These are phyloP conservation scores for Phytophthora podocarpi DNA, from an alignment of 352 stramenopile species.

Conservation along the genomic window DNA sequence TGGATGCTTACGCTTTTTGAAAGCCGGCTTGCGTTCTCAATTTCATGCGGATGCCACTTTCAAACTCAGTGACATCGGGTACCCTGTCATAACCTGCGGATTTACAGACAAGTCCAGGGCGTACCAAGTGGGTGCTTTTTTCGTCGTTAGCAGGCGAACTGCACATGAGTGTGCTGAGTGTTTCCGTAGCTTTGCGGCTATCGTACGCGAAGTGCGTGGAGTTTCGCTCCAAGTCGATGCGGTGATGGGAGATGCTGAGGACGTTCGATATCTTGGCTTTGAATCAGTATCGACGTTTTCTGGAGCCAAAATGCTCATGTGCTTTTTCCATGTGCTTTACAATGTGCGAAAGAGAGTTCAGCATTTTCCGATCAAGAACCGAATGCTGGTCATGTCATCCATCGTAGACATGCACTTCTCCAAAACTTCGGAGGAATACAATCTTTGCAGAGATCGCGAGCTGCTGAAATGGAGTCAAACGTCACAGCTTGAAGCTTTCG, in stretches of 20 bases:
- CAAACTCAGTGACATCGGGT: constrained; percentile 7
- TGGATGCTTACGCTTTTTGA: background rate
- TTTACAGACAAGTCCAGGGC: constrained; percentile 6
- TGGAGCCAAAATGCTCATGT: background rate
- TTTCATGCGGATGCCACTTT: constrained; percentile 6
- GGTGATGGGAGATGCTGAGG: background rate
- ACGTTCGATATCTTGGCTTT: background rate
- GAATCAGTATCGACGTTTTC: background rate
- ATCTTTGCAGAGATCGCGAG: background rate
- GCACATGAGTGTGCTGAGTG: constrained; percentile 1
- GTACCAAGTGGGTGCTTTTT: constrained; percentile 2
- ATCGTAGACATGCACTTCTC: constrained; percentile 1
- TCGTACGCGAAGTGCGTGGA: background rate
- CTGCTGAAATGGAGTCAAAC: background rate
- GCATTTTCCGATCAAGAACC: background rate
- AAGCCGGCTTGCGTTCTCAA: background rate
- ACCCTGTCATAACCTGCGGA: background rate
- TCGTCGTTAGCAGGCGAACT: background rate
- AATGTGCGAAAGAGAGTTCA: constrained; percentile 5
- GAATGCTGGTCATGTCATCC: background rate
- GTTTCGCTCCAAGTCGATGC: background rate
- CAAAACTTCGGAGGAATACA: background rate
- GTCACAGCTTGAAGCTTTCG: background rate
- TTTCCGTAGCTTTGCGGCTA: background rate
- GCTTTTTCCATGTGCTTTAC: constrained; percentile 7